Percentiles rank a stretch among this genome's conserved stretches.
These are phyloP conservation scores for Eutrema heterophyllum DNA, from an alignment of 345 rosid genomes.

Conservation along the genomic window DNA sequence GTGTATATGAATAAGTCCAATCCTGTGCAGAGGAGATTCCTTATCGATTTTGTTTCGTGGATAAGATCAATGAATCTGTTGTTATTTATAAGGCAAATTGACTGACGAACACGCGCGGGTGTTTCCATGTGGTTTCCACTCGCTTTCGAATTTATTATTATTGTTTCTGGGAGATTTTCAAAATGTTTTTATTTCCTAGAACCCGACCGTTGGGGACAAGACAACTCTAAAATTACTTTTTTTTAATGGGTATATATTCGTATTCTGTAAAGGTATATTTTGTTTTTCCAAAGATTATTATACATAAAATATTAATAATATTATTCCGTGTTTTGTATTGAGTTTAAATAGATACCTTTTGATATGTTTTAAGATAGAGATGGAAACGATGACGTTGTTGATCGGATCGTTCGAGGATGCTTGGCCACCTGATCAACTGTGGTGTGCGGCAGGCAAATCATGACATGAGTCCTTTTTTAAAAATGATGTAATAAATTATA, in stretches of 20 bases:
- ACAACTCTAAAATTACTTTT: background rate
- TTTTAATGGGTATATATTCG: background rate
- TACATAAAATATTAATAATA: background rate
- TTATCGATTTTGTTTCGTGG: background rate
- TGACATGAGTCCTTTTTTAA: background rate
- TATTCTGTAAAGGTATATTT: background rate
- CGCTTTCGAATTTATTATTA: background rate
- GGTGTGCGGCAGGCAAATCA: background rate
- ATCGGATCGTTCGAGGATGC: background rate
- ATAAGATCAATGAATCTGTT: too few species aligned
- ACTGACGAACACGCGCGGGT: background rate
- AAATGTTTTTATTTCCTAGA: background rate
- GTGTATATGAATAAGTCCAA: constrained; percentile 1
- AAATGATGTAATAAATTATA: background rate
- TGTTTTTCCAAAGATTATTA: background rate
- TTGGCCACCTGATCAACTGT: constrained; percentile 15
- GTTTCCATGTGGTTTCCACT: background rate
- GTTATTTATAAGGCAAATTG: background rate
- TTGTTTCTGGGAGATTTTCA: background rate
- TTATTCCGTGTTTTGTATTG: background rate
- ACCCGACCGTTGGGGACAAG: background rate
- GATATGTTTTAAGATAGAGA: background rate
- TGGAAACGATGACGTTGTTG: background rate
- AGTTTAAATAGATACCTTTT: background rate
- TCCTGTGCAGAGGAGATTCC: constrained; percentile 1